Evolutionary conservation across 331 rosid species (phyloP).

Genomic region (Quercus phellos): DNA sequence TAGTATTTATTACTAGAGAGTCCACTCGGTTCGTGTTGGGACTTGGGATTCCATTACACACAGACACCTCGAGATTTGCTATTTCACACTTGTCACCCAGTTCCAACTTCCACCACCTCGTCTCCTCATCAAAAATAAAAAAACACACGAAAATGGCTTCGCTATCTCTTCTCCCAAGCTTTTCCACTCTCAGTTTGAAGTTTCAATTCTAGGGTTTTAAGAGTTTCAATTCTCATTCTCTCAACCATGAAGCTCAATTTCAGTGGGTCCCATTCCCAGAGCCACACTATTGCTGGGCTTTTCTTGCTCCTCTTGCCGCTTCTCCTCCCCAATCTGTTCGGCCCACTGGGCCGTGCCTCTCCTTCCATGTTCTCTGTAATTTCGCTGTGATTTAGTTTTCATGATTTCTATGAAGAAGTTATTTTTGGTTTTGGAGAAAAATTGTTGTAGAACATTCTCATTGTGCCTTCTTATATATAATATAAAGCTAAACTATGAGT

Average conservation of each 20-base stretch:
- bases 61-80: too few relatives aligned
- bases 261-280: slow-evolving; percentile 48
- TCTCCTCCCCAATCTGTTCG: slow-evolving; percentile 58
- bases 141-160: too few relatives aligned
- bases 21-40: too few relatives aligned
- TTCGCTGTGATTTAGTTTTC: neutral
- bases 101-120: too few relatives aligned
- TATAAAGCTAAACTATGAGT: neutral
- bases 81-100: too few relatives aligned
- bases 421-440: neutral
- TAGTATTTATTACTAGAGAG: too few relatives aligned
- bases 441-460: neutral
- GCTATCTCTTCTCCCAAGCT: too few relatives aligned
- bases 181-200: too few relatives aligned
- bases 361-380: slow-evolving; percentile 76
- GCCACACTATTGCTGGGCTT: slow-evolving; percentile 48
- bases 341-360: slow-evolving; percentile 74
- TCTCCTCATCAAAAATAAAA: too few relatives aligned
- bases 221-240: neutral
- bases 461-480: too few relatives aligned
- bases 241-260: slow-evolving; percentile 42
- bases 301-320: slow-evolving; percentile 57
- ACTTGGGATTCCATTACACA: too few relatives aligned
- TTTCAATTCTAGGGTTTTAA: neutral
- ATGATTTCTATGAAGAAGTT: neutral